A percentile compares a stretch with the other conserved stretches of the same genome.
These are phyloP conservation scores for Lizonia empirigonia DNA, from an alignment of 2,329 filamentous ascomycete species.

Conservation along the genomic window DNA sequence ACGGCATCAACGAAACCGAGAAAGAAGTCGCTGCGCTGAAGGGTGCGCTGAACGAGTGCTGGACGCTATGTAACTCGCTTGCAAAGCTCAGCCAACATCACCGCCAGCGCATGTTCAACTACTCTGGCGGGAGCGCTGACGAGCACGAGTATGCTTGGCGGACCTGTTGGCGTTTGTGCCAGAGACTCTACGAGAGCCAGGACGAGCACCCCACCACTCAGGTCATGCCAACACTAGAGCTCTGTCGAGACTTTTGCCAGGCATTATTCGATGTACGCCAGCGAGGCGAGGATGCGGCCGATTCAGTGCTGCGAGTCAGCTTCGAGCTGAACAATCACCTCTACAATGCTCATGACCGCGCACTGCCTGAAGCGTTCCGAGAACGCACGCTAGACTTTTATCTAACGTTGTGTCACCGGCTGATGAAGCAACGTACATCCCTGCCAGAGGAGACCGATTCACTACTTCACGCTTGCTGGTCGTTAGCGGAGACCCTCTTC, in stretches of 20 bases:
- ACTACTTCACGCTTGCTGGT: constrained; percentile 85
- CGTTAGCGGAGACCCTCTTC: constrained; percentile 89
- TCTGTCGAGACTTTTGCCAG: constrained; percentile 92
- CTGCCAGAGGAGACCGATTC: constrained; percentile 82
- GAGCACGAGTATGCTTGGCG: constrained; percentile 90
- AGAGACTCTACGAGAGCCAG: constrained; percentile 81
- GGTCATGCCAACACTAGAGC: constrained; percentile 76
- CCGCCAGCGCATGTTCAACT: constrained; percentile 77
- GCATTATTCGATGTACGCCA: constrained; percentile 84
- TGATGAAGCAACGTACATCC: constrained; percentile 92
- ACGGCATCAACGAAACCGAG: constrained; percentile 63
- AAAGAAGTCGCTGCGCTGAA: constrained; percentile 71
- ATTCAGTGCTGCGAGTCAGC: constrained; percentile 88
- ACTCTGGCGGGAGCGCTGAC: constrained; percentile 70
- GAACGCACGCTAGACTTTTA: constrained; percentile 94
- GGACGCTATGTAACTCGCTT: constrained; percentile 91
- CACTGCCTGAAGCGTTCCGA: constrained; percentile 81
- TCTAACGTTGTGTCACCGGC: constrained; percentile 85
- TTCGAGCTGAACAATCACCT: constrained; percentile 96
- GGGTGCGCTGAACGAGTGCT: constrained; percentile 82
- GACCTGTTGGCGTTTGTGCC: constrained; percentile 91
- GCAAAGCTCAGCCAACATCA: constrained; percentile 84
- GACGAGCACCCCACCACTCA: constrained; percentile 72
- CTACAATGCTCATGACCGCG: constrained; percentile 87
- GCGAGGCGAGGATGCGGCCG: constrained; percentile 76